phyloP scores from a whole-genome alignment of 202 grass and related monocot species.

The Schoenoplectus tabernaemontani region DNA sequence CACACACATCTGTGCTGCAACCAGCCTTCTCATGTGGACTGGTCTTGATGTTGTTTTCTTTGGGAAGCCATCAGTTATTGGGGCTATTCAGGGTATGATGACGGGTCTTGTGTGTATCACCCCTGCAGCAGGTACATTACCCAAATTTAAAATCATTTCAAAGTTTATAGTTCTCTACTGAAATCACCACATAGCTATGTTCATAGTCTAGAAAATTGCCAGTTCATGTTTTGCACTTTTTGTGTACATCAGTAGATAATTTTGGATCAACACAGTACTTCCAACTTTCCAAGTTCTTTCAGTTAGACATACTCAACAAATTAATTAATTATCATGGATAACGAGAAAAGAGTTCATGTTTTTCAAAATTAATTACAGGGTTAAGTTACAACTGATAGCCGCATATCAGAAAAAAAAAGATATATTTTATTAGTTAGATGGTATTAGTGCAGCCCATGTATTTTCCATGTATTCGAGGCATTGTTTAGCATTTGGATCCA shows the following conservation, averaged over 20 bases:
- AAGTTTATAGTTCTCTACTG: not conserved
- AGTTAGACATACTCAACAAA: not conserved
- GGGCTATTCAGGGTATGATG: conserved; percentile 88
- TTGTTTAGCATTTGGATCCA: not conserved
- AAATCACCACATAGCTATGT: not conserved
- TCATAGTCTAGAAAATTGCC: not conserved
- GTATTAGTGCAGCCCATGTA: not conserved
- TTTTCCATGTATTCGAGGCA: not conserved
- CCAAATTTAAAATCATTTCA: not conserved
- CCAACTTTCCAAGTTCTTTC: no score
- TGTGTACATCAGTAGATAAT: not conserved
- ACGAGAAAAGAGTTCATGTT: not conserved
- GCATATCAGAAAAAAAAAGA: not conserved
- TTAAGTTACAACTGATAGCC: not conserved
- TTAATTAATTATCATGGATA: not conserved
- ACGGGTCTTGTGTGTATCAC: conserved; percentile 85
- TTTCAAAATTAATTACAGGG: not conserved
- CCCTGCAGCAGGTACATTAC: conserved; percentile 51
- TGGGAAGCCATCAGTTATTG: conserved; percentile 63
- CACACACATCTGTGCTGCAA: conserved; percentile 67
- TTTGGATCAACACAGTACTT: not conserved
- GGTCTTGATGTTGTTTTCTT: conserved; percentile 72
- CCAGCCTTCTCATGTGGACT: conserved; percentile 79
- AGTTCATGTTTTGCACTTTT: not conserved
- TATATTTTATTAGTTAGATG: not conserved